These are phyloP conservation scores for Artemisia annua DNA, from an alignment of 129 eudicot species.

Conservation along the genomic window DNA sequence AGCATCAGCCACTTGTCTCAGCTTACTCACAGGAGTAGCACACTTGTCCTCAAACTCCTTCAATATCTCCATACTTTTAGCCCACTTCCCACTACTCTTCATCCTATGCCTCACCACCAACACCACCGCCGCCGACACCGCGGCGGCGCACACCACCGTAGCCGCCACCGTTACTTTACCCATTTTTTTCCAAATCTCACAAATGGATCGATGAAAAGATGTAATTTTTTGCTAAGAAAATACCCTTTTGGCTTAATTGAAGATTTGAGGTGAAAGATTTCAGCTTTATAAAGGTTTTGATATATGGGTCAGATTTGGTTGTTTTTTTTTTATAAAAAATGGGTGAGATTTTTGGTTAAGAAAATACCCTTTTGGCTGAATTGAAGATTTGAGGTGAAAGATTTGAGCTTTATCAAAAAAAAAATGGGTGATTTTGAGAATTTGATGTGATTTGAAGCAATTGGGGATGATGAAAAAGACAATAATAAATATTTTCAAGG, in stretches of 20 bases:
- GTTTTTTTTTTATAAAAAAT: too few relatives aligned
- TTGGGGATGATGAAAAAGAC: slow-evolving; percentile 4
- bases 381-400: slow-evolving; percentile 12
- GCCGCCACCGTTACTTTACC: slow-evolving; percentile 76
- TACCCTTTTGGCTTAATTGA: slow-evolving; percentile 4
- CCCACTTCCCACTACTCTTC: slow-evolving; percentile 70
- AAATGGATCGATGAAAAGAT: slow-evolving; percentile 9
- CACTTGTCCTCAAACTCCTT: slow-evolving; percentile 73
- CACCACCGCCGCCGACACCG: slow-evolving; percentile 74
- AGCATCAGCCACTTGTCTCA: slow-evolving; percentile 88
- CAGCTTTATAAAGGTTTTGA: slow-evolving; percentile 22
- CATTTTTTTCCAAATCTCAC: slow-evolving; percentile 38
- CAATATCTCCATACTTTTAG: slow-evolving; percentile 59
- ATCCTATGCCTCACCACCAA: slow-evolving; percentile 67
- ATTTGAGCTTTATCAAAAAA: slow-evolving; percentile 25
- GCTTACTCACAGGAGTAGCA: slow-evolving; percentile 60
- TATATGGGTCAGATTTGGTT: too few relatives aligned
- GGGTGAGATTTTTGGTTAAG: slow-evolving; percentile 1
- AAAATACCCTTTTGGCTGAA: slow-evolving; percentile 5
- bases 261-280: slow-evolving; percentile 12
- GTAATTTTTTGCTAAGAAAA: neutral
- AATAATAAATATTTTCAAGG: neutral
- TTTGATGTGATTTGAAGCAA: neutral
- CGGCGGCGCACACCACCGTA: slow-evolving; percentile 74
- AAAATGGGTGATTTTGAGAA: slow-evolving; percentile 8